Evolutionary conservation across 768 basidiomycete species (phyloP), one percentile per base, ranked within the genome.

Genomic region (Auricularia heimuer): DNA sequence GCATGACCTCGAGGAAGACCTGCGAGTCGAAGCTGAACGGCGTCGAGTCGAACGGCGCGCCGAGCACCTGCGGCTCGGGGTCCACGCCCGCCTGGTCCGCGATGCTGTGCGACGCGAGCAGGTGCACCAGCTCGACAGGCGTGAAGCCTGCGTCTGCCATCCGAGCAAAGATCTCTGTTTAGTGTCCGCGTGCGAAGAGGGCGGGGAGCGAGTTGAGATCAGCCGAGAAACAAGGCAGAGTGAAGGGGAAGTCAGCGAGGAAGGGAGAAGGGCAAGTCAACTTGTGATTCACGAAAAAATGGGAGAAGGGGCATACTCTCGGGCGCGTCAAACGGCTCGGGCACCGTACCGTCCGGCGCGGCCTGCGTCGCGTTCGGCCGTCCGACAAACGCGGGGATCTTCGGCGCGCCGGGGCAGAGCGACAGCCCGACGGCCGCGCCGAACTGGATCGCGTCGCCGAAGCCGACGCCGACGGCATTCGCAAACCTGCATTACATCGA

Each of bases 31-130:
- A 81, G 14, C 73, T 61, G 4, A 68, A 66, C 1, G 79, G 81
- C 2, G 80, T 81, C 1, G 79, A 77, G 69, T 82, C 81, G 69
- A 82, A 79, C 1, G 81, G 80, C 11, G 77, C 74, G 36, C 77
- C 73, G 12, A 73, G 69, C 62, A 42, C 39, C 39, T 42, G 39
- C 39, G 39, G 39, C 39, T 42, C 39, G 39, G 39, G 39, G 39
- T 42, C 39, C 8, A 42, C 39, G 39, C 39, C 39, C 8, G 39
- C 39, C 39, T 42, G 39, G 39, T 42, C 39, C 39, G 39, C 68
- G 37, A 62, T 61, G 1, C 63, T 67, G 62, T 71, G 72, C 34
- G 66, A 69, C 33, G 69, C 66, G 51, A 73, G 63, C 8, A 73
- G 64, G 21, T 62, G 68, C 47, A 69, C 65, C 21, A 69, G 39